Conservation (phyloP, 768 basidiomycete species). For the Termitomyces sp. region DNA sequence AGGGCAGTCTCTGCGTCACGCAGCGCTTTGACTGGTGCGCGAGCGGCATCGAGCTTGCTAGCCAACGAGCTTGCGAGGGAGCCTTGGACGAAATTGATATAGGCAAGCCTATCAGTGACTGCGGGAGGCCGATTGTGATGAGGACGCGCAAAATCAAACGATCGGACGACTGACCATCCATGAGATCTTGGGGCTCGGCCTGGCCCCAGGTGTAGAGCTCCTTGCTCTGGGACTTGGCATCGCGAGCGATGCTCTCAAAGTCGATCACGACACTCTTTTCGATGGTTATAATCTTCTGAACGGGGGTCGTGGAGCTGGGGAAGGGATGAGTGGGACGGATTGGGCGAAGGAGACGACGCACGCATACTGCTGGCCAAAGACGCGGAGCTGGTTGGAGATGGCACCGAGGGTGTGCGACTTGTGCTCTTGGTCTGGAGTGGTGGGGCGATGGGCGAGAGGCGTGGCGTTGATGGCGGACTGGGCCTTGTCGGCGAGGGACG, state of each 20-base stretch:
- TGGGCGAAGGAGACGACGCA: slow-evolving; percentile 24
- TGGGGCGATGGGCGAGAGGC: slow-evolving; percentile 43
- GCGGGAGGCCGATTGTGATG: slow-evolving; percentile 4
- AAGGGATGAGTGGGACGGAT: slow-evolving; percentile 6
- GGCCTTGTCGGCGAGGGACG: slow-evolving; percentile 71
- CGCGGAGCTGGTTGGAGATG: slow-evolving; percentile 68
- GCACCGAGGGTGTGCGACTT: slow-evolving; percentile 55
- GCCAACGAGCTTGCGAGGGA: slow-evolving; percentile 59
- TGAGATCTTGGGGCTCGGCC: slow-evolving; percentile 61
- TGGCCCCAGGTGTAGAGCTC: slow-evolving; percentile 87
- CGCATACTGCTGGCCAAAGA: slow-evolving; percentile 71
- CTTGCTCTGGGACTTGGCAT: slow-evolving; percentile 71
- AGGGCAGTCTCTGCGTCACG: slow-evolving; percentile 65
- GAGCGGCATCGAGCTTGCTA: slow-evolving; percentile 55
- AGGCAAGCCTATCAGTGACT: slow-evolving; percentile 82
- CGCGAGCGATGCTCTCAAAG: slow-evolving; percentile 59
- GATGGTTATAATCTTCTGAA: slow-evolving; percentile 76
- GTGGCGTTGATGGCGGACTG: slow-evolving; percentile 64
- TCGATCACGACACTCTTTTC: slow-evolving; percentile 78
- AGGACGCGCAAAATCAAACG: slow-evolving; percentile 3
- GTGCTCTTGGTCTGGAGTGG: slow-evolving; percentile 34
- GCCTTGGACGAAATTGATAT: slow-evolving; percentile 73
- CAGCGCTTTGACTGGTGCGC: slow-evolving; percentile 63
- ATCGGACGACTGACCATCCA: slow-evolving; percentile 51
- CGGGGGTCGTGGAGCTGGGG: slow-evolving; percentile 49